Evolutionary conservation across 1,284 basidiomycete species (phyloP).

Genomic region (Boletellus dicymbophilus): DNA sequence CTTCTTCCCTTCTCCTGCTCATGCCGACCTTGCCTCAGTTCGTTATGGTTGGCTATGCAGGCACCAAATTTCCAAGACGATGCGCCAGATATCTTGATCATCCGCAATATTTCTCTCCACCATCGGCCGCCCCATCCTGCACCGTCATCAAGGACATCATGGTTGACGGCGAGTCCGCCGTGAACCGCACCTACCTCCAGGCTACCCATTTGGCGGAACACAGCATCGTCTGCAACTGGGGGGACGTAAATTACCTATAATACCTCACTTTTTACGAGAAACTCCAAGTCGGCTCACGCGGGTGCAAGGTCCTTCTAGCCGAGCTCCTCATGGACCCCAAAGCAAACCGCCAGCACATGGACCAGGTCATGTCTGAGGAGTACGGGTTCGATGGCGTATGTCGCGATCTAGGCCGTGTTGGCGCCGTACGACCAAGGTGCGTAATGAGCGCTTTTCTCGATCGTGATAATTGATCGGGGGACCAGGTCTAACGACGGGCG

Average conservation of each 20-base stretch:
- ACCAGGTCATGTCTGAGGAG: slow-evolving; percentile 99
- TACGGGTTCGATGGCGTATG: slow-evolving; percentile 97
- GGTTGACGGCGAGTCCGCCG: slow-evolving; percentile 95
- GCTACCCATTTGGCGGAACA: slow-evolving; percentile 99
- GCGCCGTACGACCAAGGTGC: slow-evolving; percentile 96
- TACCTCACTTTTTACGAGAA: slow-evolving; percentile 99
- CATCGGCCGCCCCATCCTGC: slow-evolving; percentile 94
- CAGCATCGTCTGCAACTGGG: slow-evolving; percentile 98
- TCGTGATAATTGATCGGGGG: no score
- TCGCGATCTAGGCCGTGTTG: slow-evolving; percentile 98
- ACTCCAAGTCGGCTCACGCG: slow-evolving; percentile 85
- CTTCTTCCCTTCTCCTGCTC: neutral
- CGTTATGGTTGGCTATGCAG: slow-evolving; percentile 98
- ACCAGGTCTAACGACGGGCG: slow-evolving; percentile 95
- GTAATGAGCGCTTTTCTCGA: slow-evolving; percentile 2
- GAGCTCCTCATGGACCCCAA: slow-evolving; percentile 99
- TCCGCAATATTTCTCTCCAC: slow-evolving; percentile 91
- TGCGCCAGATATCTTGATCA: slow-evolving; percentile 48
- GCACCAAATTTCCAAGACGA: slow-evolving; percentile 98
- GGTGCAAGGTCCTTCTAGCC: slow-evolving; percentile 91
- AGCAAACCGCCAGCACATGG: slow-evolving; percentile 92
- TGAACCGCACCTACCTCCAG: slow-evolving; percentile 94
- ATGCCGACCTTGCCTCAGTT: slow-evolving; percentile 55
- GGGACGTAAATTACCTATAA: slow-evolving; percentile 98
- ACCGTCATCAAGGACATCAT: slow-evolving; percentile 96